These are phyloP conservation scores for Coemansia sp. DNA, from an alignment of 192 early-diverging fungal species.

Conservation along the genomic window DNA sequence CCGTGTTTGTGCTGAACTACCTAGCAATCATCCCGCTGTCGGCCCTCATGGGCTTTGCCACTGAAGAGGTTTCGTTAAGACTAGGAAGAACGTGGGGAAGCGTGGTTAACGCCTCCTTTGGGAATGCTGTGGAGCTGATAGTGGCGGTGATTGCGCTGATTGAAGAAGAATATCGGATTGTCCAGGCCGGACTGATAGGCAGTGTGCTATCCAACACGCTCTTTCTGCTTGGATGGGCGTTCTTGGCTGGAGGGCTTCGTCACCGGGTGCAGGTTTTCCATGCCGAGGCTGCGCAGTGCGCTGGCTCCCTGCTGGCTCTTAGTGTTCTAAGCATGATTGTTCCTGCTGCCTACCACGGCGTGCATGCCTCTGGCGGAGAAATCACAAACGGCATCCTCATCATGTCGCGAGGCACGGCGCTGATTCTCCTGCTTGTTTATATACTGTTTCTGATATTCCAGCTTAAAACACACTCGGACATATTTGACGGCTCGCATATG, in stretches of 20 bases:
- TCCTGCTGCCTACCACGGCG: conserved; percentile 68
- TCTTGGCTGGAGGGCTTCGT: conserved; percentile 77
- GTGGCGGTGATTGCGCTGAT: conserved; percentile 61
- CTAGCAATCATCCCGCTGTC: conserved; percentile 87
- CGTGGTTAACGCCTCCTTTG: conserved; percentile 70
- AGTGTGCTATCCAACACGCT: conserved; percentile 91
- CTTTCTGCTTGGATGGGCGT: conserved; percentile 84
- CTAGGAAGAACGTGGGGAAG: conserved; percentile 68
- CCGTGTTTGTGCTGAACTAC: conserved; percentile 82
- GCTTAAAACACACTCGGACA: conserved; percentile 76
- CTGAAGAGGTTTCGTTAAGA: conserved; percentile 77
- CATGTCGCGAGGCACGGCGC: conserved; percentile 66
- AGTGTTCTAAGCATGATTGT: conserved; percentile 67
- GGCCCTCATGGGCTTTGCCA: conserved; percentile 83
- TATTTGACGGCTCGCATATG: conserved; percentile 48
- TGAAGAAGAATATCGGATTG: conserved; percentile 62
- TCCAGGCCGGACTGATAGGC: conserved; percentile 81
- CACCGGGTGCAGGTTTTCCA: conserved; percentile 69
- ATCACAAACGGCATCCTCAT: conserved; percentile 58
- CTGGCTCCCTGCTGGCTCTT: conserved; percentile 64
- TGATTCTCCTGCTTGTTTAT: conserved; percentile 70
- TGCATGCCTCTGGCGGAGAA: conserved; percentile 50
- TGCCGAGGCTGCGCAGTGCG: conserved; percentile 70
- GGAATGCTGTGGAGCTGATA: conserved; percentile 68
- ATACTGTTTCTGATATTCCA: conserved; percentile 77